phyloP scores from a whole-genome alignment of 768 basidiomycete genomes.

The Chlorophyllum brunneum region DNA sequence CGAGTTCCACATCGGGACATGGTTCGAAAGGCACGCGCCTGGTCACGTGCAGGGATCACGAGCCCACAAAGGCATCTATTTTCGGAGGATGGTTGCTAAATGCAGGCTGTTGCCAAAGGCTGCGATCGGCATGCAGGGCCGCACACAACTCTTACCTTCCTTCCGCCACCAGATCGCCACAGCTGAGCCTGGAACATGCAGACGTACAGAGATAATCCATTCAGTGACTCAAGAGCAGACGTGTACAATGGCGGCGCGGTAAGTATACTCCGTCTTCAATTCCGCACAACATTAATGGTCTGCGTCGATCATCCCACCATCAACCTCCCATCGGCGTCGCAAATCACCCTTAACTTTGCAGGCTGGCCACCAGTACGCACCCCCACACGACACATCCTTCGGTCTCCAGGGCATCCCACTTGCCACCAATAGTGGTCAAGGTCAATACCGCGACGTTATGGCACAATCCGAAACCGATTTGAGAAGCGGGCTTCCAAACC shows the following conservation, averaged over 20 bases:
- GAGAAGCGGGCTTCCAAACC: not conserved
- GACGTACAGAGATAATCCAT: slow-evolving; percentile 7
- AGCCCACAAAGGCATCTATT: slow-evolving; percentile 4
- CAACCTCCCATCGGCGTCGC: not conserved
- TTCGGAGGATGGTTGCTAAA: not conserved
- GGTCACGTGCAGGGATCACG: slow-evolving; percentile 22
- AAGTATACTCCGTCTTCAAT: not conserved
- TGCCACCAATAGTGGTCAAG: not conserved
- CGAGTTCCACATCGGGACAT: slow-evolving; percentile 27
- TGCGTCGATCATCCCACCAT: not conserved
- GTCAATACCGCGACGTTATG: slow-evolving; percentile 5
- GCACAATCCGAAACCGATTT: not conserved
- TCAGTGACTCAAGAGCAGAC: not conserved
- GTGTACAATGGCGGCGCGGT: not conserved
- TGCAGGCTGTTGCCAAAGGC: not conserved
- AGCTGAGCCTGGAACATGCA: slow-evolving; percentile 1
- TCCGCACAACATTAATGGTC: no score
- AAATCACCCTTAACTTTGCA: not conserved
- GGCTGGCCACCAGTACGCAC: slow-evolving; percentile 6
- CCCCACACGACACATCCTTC: not conserved
- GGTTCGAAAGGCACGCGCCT: slow-evolving; percentile 33
- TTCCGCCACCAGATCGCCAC: no score
- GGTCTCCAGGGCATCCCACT: slow-evolving; percentile 6
- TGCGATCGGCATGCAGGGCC: no score
- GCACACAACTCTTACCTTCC: no score